Percentiles rank a stretch among this genome's conserved stretches.
These are phyloP conservation scores for Candida sp. DNA, from an alignment of 1,139 yeast species.

Conservation along the genomic window DNA sequence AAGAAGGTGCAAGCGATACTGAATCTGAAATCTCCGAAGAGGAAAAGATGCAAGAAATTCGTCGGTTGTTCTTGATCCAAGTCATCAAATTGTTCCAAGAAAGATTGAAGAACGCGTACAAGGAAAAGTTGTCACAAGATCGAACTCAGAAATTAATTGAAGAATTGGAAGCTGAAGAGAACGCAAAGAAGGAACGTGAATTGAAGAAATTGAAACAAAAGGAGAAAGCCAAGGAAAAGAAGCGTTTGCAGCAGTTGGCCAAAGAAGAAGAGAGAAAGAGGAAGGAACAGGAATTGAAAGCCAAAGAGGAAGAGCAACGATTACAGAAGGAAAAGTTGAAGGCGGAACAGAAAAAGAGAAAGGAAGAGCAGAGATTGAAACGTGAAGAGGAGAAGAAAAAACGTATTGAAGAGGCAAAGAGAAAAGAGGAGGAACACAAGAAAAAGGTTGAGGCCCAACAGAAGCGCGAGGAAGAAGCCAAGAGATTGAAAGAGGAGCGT, in stretches of 20 bases:
- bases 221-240: constrained; percentile 82
- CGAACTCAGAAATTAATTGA: constrained; percentile 73
- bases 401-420: constrained; percentile 40
- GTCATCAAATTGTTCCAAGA: constrained; percentile 77
- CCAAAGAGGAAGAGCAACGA: constrained; percentile 39
- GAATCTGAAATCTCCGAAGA: constrained; percentile 59
- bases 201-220: constrained; percentile 72
- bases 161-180: constrained; percentile 81
- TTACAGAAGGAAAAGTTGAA: constrained; percentile 41
- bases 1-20: constrained; percentile 35
- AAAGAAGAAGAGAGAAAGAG: constrained; percentile 74
- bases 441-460: constrained; percentile 50
- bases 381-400: constrained; percentile 59
- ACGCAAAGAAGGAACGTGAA: constrained; percentile 70
- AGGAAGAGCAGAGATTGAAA: constrained; percentile 53
- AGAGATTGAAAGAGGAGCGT: constrained; percentile 43
- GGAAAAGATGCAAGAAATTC: constrained; percentile 75
- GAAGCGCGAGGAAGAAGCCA: constrained; percentile 52
- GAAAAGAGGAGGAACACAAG: constrained; percentile 52
- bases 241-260: constrained; percentile 67
- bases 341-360: constrained; percentile 46
- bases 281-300: constrained; percentile 57
- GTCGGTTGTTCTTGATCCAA: constrained; percentile 72
- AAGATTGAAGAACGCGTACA: constrained; percentile 71
- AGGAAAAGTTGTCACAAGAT: constrained; percentile 75